Evolutionary conservation across 2,329 filamentous ascomycete genomes (phyloP).

Genomic region (Curvularia eragrostidis): DNA sequence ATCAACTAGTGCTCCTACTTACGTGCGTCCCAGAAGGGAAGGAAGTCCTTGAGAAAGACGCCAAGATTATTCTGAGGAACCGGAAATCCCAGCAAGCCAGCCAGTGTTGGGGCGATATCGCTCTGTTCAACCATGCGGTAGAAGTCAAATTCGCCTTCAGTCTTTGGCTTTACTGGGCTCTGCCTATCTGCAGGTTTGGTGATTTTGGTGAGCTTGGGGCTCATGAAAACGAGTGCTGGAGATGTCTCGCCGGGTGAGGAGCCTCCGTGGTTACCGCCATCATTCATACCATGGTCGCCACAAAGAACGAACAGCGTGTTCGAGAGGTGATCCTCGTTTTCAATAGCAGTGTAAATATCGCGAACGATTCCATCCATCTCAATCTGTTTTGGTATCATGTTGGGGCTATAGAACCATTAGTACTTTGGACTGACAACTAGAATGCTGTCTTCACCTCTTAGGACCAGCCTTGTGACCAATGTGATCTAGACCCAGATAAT

Average conservation of each 20-base stretch:
- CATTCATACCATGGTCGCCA: conserved; percentile 99
- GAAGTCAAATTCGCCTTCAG: conserved; percentile 73
- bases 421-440: background rate
- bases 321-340: conserved; percentile 71
- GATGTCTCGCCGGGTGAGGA: conserved; percentile 95
- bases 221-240: conserved; percentile 87
- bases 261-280: conserved; percentile 94
- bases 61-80: conserved; percentile 90
- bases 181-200: conserved; percentile 42
- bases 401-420: conserved; percentile 62
- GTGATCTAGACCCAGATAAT: conserved; percentile 95
- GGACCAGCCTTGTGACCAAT: conserved; percentile 97
- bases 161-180: conserved; percentile 64
- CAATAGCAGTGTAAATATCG: conserved; percentile 77
- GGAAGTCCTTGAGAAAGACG: conserved; percentile 79
- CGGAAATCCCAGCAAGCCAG: conserved; percentile 84
- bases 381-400: conserved; percentile 90
- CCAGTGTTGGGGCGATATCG: conserved; percentile 88
- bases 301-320: conserved; percentile 85
- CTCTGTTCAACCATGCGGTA: conserved; percentile 90
- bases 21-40: conserved; percentile 77
- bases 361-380: conserved; percentile 91
- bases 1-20: conserved; percentile 54
- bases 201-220: conserved; percentile 75
- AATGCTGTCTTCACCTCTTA: conserved; percentile 63